phyloP scores from a whole-genome alignment of 139 green algal genomes.

The Coelastrella sp. region DNA sequence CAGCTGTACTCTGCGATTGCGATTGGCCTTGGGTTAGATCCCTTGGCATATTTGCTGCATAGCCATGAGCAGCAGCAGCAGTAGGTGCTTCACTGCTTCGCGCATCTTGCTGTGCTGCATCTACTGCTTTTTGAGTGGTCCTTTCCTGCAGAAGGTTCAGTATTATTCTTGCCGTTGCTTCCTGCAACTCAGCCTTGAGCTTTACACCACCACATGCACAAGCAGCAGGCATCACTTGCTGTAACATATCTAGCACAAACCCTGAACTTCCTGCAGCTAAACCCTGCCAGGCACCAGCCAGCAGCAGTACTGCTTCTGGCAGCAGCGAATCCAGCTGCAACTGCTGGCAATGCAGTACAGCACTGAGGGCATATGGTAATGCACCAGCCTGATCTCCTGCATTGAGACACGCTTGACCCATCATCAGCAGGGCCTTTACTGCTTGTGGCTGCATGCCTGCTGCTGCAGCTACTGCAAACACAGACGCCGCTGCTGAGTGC shows the following conservation, averaged over 20 bases:
- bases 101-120: too few relatives aligned
- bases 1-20: too few relatives aligned
- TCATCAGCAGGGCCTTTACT: constrained; percentile 1
- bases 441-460: constrained; percentile 46
- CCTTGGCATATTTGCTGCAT: too few relatives aligned
- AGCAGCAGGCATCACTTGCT: constrained; percentile 37
- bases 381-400: constrained; percentile 36
- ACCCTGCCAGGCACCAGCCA: constrained; percentile 35
- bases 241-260: constrained; percentile 18
- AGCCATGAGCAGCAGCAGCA: too few relatives aligned
- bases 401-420: background rate
- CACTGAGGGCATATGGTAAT: constrained; percentile 30
- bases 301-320: constrained; percentile 30
- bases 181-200: constrained; percentile 5
- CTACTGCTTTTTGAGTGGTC: too few relatives aligned
- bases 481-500: constrained; percentile 17
- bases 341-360: constrained; percentile 41
- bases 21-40: too few relatives aligned
- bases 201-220: background rate
- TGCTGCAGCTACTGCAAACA: constrained; percentile 18
- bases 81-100: too few relatives aligned
- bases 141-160: background rate
- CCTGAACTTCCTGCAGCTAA: background rate
- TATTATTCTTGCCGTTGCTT: background rate
- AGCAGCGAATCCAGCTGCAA: constrained; percentile 16